These are phyloP conservation scores for Sporothrix euskadiensis DNA, from an alignment of 2,329 filamentous ascomycete species.

Conservation along the genomic window DNA sequence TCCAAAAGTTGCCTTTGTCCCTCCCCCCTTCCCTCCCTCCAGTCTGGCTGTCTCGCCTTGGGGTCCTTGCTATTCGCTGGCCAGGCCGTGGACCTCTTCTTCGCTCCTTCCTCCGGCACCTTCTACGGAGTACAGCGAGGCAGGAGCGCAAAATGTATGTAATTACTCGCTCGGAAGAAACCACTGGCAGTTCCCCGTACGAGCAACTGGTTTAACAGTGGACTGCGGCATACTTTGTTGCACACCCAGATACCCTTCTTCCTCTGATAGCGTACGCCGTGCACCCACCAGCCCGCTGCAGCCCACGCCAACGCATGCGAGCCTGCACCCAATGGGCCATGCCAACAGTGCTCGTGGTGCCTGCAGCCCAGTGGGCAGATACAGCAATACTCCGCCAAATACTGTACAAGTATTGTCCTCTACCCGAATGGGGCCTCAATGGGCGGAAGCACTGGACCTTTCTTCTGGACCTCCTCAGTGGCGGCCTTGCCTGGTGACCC, in stretches of 20 bases:
- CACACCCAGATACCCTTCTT: background rate
- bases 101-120: constrained; percentile 11
- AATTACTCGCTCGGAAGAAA: background rate
- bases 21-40: constrained; percentile 12
- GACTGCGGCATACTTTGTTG: background rate
- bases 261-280: constrained; percentile 8
- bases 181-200: background rate
- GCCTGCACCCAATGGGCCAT: background rate
- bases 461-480: background rate
- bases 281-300: background rate
- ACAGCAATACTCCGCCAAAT: background rate
- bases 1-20: constrained; percentile 16
- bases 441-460: background rate
- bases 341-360: background rate
- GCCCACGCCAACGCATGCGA: background rate
- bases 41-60: constrained; percentile 11
- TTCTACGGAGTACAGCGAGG: background rate
- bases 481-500: background rate
- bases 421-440: background rate
- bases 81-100: background rate
- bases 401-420: background rate
- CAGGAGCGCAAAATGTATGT: background rate
- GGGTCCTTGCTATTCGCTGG: background rate
- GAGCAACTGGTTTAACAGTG: background rate
- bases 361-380: background rate